Percentiles rank a stretch among this genome's conserved stretches.
Conservation (phyloP, 208 protist species). For the Leishmania lainsoni region DNA sequence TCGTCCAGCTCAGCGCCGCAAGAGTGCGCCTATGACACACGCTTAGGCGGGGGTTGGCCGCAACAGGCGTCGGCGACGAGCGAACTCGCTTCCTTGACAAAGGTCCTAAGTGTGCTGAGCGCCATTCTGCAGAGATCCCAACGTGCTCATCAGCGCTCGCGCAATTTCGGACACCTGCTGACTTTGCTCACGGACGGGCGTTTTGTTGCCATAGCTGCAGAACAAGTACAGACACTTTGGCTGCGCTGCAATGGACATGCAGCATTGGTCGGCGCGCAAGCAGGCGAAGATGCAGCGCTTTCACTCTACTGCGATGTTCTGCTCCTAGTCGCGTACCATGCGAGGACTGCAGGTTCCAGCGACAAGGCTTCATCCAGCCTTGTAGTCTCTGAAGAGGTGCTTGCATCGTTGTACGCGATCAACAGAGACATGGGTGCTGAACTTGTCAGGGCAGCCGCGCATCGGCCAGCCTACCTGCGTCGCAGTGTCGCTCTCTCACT, state of each 20-base stretch:
- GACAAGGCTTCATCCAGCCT: background rate
- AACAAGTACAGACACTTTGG: constrained; percentile 23
- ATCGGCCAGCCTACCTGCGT: constrained; percentile 4
- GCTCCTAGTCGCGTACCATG: constrained; percentile 20
- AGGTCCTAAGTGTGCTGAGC: constrained; percentile 5
- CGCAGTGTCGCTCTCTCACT: constrained; percentile 21
- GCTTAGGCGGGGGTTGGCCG: background rate
- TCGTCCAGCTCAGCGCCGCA: background rate
- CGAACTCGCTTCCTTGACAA: background rate
- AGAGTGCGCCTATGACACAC: too few species aligned
- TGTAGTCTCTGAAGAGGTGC: background rate
- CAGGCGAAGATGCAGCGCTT: constrained; percentile 3
- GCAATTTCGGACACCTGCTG: constrained; percentile 13
- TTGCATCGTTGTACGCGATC: constrained; percentile 22
- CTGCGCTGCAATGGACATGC: constrained; percentile 4
- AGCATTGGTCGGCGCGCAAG: background rate
- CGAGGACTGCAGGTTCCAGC: background rate
- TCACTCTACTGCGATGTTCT: constrained; percentile 34
- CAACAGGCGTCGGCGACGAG: background rate
- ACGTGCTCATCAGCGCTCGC: constrained; percentile 2
- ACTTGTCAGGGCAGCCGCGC: background rate
- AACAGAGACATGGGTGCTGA: constrained; percentile 21
- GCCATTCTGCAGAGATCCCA: constrained; percentile 16
- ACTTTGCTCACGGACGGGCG: constrained; percentile 16
- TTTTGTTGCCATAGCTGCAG: constrained; percentile 8